These are phyloP conservation scores for Tricharina praecox DNA, from an alignment of 495 filamentous ascomycete genomes.

Conservation along the genomic window DNA sequence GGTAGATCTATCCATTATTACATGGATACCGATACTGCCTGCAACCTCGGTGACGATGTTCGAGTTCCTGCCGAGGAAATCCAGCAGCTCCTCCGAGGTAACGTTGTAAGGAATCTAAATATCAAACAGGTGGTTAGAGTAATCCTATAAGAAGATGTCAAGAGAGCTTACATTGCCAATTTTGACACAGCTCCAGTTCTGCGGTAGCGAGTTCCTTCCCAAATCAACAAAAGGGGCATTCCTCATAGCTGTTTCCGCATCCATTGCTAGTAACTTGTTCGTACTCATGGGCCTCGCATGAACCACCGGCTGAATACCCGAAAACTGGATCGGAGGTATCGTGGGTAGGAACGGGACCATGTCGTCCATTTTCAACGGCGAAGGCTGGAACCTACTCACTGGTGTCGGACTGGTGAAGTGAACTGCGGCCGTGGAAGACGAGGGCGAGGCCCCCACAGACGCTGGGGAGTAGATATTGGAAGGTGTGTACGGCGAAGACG, in stretches of 20 bases:
- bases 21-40: constrained; percentile 25
- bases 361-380: background rate
- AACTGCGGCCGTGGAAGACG: background rate
- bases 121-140: background rate
- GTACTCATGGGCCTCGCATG: no score
- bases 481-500: no score
- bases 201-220: constrained; percentile 22
- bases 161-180: constrained; percentile 27
- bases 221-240: constrained; percentile 26
- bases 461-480: constrained; percentile 3
- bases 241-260: constrained; percentile 26
- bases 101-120: constrained; percentile 26
- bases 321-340: background rate
- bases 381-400: background rate
- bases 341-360: no score
- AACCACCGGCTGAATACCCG: background rate
- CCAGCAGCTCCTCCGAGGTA: constrained; percentile 20
- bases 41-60: constrained; percentile 25
- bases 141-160: background rate
- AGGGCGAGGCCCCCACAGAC: constrained; percentile 1
- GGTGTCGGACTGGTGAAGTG: constrained; percentile 6
- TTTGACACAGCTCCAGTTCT: constrained; percentile 26
- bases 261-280: constrained; percentile 18
- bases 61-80: constrained; percentile 26
- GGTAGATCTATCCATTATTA: constrained; percentile 27